These are phyloP conservation scores for Clonostachys sp. DNA, from an alignment of 2,329 filamentous ascomycete species.

Conservation along the genomic window DNA sequence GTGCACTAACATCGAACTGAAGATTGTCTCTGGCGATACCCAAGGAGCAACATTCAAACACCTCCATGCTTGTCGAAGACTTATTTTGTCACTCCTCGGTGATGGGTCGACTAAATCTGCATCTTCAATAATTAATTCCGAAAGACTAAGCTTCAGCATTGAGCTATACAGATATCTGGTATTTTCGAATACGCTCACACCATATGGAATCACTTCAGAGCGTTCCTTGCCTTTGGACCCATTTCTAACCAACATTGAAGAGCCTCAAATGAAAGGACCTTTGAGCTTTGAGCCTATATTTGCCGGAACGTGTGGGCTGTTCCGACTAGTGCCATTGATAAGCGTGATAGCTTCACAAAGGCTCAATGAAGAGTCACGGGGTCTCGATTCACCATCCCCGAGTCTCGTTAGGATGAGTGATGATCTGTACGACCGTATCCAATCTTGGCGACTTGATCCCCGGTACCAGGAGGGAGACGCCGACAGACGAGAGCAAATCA, in stretches of 20 bases:
- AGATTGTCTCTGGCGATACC: constrained; percentile 1
- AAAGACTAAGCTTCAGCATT: constrained; percentile 3
- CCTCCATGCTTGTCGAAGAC: constrained; percentile 2
- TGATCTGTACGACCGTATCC: background rate
- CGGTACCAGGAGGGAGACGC: background rate
- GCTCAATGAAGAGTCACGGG: background rate
- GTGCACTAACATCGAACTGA: background rate
- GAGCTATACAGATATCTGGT: constrained; percentile 3
- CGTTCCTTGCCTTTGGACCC: background rate
- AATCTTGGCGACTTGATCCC: constrained; percentile 1
- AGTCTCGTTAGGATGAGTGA: background rate
- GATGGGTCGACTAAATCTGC: background rate
- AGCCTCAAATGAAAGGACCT: too few relatives aligned
- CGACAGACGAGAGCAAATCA: background rate
- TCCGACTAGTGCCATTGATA: background rate
- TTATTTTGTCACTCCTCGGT: constrained; percentile 1
- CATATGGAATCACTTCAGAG: background rate
- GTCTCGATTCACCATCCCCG: background rate
- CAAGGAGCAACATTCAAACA: constrained; percentile 2
- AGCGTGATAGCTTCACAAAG: background rate
- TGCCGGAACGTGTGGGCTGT: constrained; percentile 1
- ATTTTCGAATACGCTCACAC: background rate
- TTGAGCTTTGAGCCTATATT: constrained; percentile 2
- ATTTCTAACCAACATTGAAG: background rate
- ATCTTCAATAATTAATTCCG: background rate